Base-by-base conservation (phyloP, 78 protist genomes). In the Dictyostelium citrinum region DNA sequence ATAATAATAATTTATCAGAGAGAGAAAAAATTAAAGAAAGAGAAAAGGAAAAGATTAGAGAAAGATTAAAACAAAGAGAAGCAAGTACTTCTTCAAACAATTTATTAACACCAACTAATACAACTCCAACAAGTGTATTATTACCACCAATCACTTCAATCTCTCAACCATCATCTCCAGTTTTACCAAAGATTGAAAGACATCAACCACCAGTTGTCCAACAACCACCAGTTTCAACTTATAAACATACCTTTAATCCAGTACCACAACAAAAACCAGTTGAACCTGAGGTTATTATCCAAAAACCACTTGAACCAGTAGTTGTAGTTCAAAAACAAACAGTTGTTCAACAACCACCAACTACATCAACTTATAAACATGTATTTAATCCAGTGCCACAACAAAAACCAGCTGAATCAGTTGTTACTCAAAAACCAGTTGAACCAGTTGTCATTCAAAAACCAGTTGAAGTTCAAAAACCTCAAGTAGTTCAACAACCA, bases 31-130 rank as follows among this genome's bases (percentile, higher is more conserved):
- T 68, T 43, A 88, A 88, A 68, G 93, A 88, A 68, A 76, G 93
- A 79, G 93, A 88, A 67, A 88, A 67, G 24, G 93, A 88, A 78
- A 88, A 88, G 85, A 88, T 88, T 22, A 88, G 85, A 78, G 93
- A 88, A 46, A 78, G 64, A 31, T 45, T 76, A 35, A 88, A 78
- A 24, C 93, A 79, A 67, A 88, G 93, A 88, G 93, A 88, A 67
- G 33, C 68, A 17, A 22, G 49, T 29, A 55, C n/a, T 33, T 17
- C 24, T 35, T 55, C 61, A 58, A 75, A 81, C 37, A 80, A 67
- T 51, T 31, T 45, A 46, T n/a, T 14, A 27, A n/a, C 16, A 11
- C 49, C 76, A 31, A 20, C n/a, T 35, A 22, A 24, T 16, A 80
- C 61, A 8, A 12, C 83, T 12, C 70, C 45, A 49, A 14, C 75